phyloP scores from a whole-genome alignment of 2,329 filamentous ascomycete species.

The Penicillium sp. region DNA sequence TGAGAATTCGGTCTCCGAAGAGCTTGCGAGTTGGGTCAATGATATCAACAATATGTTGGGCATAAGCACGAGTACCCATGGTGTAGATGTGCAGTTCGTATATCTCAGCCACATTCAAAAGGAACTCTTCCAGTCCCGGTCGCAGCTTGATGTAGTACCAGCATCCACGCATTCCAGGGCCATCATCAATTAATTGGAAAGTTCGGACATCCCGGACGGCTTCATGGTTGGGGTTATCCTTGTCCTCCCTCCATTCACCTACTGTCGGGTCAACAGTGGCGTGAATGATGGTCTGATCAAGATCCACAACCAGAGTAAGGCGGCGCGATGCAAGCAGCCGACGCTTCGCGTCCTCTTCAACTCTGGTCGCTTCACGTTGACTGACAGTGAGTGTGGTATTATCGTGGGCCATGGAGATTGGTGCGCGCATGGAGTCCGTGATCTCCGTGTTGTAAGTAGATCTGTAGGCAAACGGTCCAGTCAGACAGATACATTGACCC shows the following conservation, averaged over 20 bases:
- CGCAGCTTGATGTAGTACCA: slow-evolving; percentile 99
- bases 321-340: slow-evolving; percentile 79
- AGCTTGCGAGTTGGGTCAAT: slow-evolving; percentile 87
- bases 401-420: slow-evolving; percentile 93
- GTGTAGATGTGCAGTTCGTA: slow-evolving; percentile 99
- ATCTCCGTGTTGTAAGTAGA: slow-evolving; percentile 79
- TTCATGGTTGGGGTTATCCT: slow-evolving; percentile 84
- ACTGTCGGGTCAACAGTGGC: slow-evolving; percentile 96
- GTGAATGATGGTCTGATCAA: slow-evolving; percentile 98
- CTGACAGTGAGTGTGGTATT: slow-evolving; percentile 86
- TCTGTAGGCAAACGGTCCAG: slow-evolving; percentile 26
- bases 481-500: slow-evolving; percentile 5
- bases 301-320: slow-evolving; percentile 90
- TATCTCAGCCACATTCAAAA: slow-evolving; percentile 73
- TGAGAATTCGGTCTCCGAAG: slow-evolving; percentile 93
- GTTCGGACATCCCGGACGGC: slow-evolving; percentile 84
- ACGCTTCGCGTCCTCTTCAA: slow-evolving; percentile 83
- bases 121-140: slow-evolving; percentile 78
- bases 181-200: slow-evolving; percentile 89
- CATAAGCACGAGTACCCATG: slow-evolving; percentile 98
- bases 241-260: slow-evolving; percentile 90
- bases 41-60: slow-evolving; percentile 85
- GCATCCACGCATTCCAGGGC: slow-evolving; percentile 71
- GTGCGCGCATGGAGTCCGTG: slow-evolving; percentile 79
- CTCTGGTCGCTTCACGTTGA: slow-evolving; percentile 73